Base-by-base conservation (phyloP, 2,329 filamentous ascomycete genomes). In the Hymenoscyphus fructigenus region DNA sequence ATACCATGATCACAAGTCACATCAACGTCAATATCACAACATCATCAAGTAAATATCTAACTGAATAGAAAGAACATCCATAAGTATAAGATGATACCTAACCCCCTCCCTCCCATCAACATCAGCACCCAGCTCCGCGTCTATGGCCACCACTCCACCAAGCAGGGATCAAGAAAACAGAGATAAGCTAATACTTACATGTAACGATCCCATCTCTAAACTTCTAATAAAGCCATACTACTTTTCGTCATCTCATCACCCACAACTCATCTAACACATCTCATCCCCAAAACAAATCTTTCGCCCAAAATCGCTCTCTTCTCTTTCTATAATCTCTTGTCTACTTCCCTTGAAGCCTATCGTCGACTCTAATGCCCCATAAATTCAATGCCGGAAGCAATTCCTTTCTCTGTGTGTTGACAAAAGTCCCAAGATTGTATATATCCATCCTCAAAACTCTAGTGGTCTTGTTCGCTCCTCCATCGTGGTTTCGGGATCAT, bases 371-470 rank as follows among this genome's bases (percentile, higher is more conserved):
- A 23, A 50, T 44, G 20, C 15, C 41, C 41, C 41, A n/a, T 50
- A 50, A 50, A 50, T 50, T 50, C 44, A 50, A 50, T 50, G 44
- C 44, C 44, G 7, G 34, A 36, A 15, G 10, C 14, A 36, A 12
- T 36, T 15, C 14, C 9, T 36, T 36, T 23, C 26, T 50, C n/a
- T 23, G n/a, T 23, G 44, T 23, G 44, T 36, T 23, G 20, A 44
- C 41, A 44, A 44, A 44, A 20, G 44, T 50, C 17, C 44, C 44
- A 50, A 50, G 44, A 50, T 50, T 50, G 44, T 50, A 23, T 50
- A 50, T 50, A 50, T 50, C 44, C 44, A 50, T 50, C 44, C 44
- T 23, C 44, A 23, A 23, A 50, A 7, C n/a, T 26, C 10, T 50
- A 23, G n/a, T 50, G 9, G n/a, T 47, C 41, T 23, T 32, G 29